These are phyloP conservation scores for Lobosporangium transversale DNA, from an alignment of 192 early-diverging fungal species.

Conservation along the genomic window DNA sequence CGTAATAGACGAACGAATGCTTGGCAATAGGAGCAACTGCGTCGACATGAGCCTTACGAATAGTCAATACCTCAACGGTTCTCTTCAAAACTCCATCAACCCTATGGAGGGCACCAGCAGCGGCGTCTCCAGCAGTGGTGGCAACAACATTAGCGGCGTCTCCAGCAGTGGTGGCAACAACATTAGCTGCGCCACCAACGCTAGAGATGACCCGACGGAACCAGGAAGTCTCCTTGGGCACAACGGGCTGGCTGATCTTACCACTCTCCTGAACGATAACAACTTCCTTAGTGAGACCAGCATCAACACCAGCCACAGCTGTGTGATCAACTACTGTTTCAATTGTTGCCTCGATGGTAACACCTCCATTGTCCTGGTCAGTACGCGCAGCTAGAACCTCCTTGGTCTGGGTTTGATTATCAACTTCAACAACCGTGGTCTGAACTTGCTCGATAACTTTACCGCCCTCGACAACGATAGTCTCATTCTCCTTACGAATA, in stretches of 20 bases:
- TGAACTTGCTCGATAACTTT: not conserved
- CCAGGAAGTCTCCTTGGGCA: constrained; percentile 14
- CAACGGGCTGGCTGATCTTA: not conserved
- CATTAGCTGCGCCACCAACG: constrained; percentile 5
- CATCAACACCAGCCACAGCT: too few species aligned
- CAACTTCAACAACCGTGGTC: not conserved
- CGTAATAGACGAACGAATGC: constrained; percentile 29
- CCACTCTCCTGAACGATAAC: not conserved
- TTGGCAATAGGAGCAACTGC: constrained; percentile 20
- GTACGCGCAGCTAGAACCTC: not conserved
- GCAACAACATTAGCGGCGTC: constrained; percentile 3
- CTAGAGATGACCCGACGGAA: constrained; percentile 9
- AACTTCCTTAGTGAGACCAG: too few species aligned
- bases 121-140: constrained; percentile 3
- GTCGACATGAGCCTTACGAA: constrained; percentile 30
- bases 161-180: constrained; percentile 12
- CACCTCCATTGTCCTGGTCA: not conserved
- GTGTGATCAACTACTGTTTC: not conserved
- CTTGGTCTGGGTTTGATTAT: not conserved
- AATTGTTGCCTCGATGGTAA: not conserved
- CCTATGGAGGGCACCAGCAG: constrained; percentile 7
- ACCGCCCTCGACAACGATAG: not conserved
- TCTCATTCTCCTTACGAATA: not conserved
- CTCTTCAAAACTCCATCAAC: constrained; percentile 42
- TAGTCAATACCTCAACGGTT: constrained; percentile 18